Base-by-base conservation (phyloP, 192 early-diverging fungal species). In the Coemansia sp. region DNA sequence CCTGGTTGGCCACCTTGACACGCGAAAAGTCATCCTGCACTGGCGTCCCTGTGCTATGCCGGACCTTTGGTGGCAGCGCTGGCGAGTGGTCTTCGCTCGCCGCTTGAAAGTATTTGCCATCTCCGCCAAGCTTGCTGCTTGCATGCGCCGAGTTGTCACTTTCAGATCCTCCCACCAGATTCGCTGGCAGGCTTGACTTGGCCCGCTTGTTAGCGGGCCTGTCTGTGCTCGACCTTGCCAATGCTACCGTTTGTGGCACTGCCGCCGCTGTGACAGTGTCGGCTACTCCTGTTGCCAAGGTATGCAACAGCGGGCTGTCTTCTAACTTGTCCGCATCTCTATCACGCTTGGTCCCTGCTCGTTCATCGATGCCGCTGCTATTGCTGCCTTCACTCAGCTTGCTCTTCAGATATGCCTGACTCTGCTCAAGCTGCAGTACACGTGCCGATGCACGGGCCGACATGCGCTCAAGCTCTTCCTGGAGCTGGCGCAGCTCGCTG, bases 1-100 rank as follows among this genome's bases (percentile, higher is more conserved):
- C 89, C 82, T 97, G 86, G 75, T 86, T 97, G 76, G 84, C 87
- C 30, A 89, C 83, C 61, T 89, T 87, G 56, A 87, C 87, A 18
- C 85, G 84, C 32, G 87, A 87, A 77, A 87, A 89, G 56, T 89
- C 87, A 18, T 88, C 87, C 61, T 86, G 69, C 41, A 86, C 75
- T 10, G 75, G 76, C 24, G 80, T 73, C 13, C 79, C 74, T 3
- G 66, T 44, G 68, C 79, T 73, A 38, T 76, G 79, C 27, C 69
- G 71, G 15, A 65, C 73, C 66, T 73, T 73, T 32, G 67, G 68
- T n/a, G 70, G 66, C 39, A 18, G 65, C 0, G 73, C 53, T 4
- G 65, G 39, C 32, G 30, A 29, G 11, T 60, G 34, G 15, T 65
- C 66, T 6, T 20, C 34, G 58, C 75, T 68, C 62, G 39, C 30